A percentile compares a stretch with the other conserved stretches of the same genome.
Evolutionary conservation across 2,329 filamentous ascomycete species (phyloP).

Genomic region (Pseudomassariella vexata): DNA sequence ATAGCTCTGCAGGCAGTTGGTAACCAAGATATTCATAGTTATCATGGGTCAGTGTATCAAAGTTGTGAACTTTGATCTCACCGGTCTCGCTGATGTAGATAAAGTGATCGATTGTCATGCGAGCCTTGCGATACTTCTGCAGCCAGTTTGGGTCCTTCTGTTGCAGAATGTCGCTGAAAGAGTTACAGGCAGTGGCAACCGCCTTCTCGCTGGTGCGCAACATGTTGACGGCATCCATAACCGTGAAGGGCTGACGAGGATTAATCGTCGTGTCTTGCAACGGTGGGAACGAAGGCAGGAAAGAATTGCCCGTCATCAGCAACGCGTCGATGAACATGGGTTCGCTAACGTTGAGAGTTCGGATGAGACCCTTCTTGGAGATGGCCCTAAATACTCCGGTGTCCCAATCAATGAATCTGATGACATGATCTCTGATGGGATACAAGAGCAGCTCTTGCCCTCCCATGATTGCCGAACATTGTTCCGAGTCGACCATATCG

Average conservation of each 20-base stretch:
- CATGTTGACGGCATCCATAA: constrained; percentile 74
- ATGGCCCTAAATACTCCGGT: constrained; percentile 55
- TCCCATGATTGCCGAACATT: constrained; percentile 74
- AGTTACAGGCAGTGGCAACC: constrained; percentile 67
- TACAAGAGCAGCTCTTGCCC: constrained; percentile 82
- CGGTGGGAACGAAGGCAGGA: constrained; percentile 73
- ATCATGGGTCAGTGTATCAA: constrained; percentile 70
- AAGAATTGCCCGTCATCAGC: constrained; percentile 76
- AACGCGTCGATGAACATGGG: constrained; percentile 78
- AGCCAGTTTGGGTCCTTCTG: constrained; percentile 69
- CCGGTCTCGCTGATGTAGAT: constrained; percentile 75
- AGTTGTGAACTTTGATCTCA: constrained; percentile 68
- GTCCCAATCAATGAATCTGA: constrained; percentile 62
- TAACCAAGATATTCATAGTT: constrained; percentile 88
- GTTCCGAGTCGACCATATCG: constrained; percentile 58
- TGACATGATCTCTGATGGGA: constrained; percentile 72
- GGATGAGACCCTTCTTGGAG: constrained; percentile 65
- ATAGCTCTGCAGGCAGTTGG: constrained; percentile 81
- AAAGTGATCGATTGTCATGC: constrained; percentile 81
- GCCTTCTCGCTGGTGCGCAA: constrained; percentile 65
- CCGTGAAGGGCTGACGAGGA: constrained; percentile 51
- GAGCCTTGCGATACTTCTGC: constrained; percentile 80
- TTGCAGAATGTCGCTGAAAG: constrained; percentile 74
- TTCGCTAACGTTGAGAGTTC: constrained; percentile 59
- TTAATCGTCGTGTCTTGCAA: constrained; percentile 56